phyloP scores from a whole-genome alignment of 257 asterid genomes.

The Datura wrightii region DNA sequence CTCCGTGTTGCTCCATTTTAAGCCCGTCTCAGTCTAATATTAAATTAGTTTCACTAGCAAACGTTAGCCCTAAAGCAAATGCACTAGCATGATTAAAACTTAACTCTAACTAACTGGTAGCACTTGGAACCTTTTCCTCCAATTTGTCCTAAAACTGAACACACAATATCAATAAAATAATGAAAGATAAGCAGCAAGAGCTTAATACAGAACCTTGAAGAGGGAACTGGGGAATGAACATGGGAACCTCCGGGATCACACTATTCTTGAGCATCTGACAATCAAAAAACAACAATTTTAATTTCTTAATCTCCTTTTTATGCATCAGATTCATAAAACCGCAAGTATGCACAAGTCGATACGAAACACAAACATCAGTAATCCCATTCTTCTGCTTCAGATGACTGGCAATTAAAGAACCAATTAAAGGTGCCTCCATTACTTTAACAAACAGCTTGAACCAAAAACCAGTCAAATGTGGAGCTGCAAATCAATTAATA shows the following conservation, averaged over 20 bases:
- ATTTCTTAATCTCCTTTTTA: not conserved
- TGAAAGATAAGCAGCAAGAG: conserved; percentile 23
- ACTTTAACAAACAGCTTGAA: conserved; percentile 30
- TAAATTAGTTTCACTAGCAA: not conserved
- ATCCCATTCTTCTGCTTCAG: conserved; percentile 30
- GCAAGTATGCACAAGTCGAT: not conserved
- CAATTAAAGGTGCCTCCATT: conserved; percentile 28
- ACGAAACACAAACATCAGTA: conserved; percentile 19
- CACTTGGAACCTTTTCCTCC: not conserved
- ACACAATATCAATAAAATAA: not conserved
- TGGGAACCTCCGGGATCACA: conserved; percentile 35
- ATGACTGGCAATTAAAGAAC: conserved; percentile 17
- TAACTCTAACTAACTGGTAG: not conserved
- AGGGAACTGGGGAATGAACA: conserved; percentile 34
- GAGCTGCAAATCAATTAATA: conserved; percentile 26
- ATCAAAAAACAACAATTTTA: not conserved
- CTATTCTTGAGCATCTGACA: conserved; percentile 29
- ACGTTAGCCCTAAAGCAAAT: not conserved
- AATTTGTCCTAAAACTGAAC: not conserved
- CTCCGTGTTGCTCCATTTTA: not conserved
- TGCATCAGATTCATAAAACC: not conserved
- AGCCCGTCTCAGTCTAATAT: not conserved
- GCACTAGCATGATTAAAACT: not conserved
- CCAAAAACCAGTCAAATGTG: conserved; percentile 32
- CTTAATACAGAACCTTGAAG: conserved; percentile 31